Percentiles rank a stretch among this genome's conserved stretches.
These are phyloP conservation scores for Xanthoceras sorbifolium DNA, from an alignment of 345 rosid species.

Conservation along the genomic window DNA sequence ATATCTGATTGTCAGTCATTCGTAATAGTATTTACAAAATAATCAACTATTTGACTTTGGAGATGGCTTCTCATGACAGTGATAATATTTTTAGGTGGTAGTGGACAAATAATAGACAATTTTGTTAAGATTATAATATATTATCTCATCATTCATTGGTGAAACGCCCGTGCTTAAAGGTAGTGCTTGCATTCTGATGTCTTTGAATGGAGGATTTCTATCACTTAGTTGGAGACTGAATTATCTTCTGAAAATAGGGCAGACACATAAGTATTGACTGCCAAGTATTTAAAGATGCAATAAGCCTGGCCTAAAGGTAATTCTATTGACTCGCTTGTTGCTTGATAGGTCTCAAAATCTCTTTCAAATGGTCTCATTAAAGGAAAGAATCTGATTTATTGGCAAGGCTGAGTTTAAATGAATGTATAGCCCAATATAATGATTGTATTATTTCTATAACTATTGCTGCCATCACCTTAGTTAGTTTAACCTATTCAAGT, in stretches of 20 bases:
- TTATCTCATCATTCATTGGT: background rate
- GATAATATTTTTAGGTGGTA: constrained; percentile 14
- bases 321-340: background rate
- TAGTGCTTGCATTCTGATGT: background rate
- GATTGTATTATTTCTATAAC: constrained; percentile 12
- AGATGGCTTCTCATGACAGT: constrained; percentile 1
- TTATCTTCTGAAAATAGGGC: background rate
- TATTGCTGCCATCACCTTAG: constrained; percentile 1
- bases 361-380: background rate
- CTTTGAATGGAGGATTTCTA: background rate
- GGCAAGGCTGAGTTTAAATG: constrained; percentile 6
- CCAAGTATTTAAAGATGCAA: background rate
- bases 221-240: background rate
- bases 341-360: background rate
- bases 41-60: constrained; percentile 14
- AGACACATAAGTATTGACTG: background rate
- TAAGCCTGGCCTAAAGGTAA: background rate
- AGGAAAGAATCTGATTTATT: background rate
- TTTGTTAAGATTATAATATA: constrained; percentile 9
- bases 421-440: constrained; percentile 31
- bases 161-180: background rate
- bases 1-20: background rate
- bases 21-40: background rate
- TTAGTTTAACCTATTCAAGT: constrained; percentile 15
- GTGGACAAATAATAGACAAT: constrained; percentile 21